phyloP scores from a whole-genome alignment of 768 basidiomycete genomes.

The Boletus vinaceobasis region DNA sequence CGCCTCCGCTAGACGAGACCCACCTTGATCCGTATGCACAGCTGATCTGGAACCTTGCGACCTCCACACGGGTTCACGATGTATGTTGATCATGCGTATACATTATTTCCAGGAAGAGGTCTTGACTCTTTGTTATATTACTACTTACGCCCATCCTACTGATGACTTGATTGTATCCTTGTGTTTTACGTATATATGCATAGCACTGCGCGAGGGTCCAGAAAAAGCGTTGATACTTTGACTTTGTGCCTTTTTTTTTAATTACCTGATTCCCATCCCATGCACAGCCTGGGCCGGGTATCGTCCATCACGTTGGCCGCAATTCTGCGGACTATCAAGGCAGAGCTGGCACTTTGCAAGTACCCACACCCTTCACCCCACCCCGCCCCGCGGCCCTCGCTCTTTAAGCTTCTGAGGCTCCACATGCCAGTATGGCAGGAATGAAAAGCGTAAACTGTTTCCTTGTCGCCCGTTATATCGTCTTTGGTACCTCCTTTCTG shows the following conservation, averaged over 20 bases:
- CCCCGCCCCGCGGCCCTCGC: constrained; percentile 34
- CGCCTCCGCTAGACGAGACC: constrained; percentile 5
- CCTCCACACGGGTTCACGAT: not conserved
- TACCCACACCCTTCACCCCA: constrained; percentile 2
- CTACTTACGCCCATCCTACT: constrained; percentile 15
- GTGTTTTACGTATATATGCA: constrained; percentile 16
- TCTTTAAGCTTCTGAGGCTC: constrained; percentile 14
- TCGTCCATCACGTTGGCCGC: constrained; percentile 9
- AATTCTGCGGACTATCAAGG: constrained; percentile 3
- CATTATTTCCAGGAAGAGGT: constrained; percentile 17
- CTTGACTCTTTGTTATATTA: constrained; percentile 18
- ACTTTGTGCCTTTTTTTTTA: not conserved
- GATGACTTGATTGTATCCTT: constrained; percentile 21
- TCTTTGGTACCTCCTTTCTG: constrained; percentile 46
- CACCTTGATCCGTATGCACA: constrained; percentile 6
- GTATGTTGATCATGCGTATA: constrained; percentile 7
- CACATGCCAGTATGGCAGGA: constrained; percentile 29
- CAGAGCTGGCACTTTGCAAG: constrained; percentile 32
- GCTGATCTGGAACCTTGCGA: not conserved
- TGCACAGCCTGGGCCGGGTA: constrained; percentile 16
- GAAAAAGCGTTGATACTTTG: not conserved
- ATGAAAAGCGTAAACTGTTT: constrained; percentile 43
- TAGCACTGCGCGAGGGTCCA: not conserved
- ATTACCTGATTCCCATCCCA: constrained; percentile 1
- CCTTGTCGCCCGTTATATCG: constrained; percentile 51